Percentiles rank a stretch among this genome's conserved stretches.
phyloP scores from a whole-genome alignment of 2,329 filamentous ascomycete genomes.

The Xylaria sp. region DNA sequence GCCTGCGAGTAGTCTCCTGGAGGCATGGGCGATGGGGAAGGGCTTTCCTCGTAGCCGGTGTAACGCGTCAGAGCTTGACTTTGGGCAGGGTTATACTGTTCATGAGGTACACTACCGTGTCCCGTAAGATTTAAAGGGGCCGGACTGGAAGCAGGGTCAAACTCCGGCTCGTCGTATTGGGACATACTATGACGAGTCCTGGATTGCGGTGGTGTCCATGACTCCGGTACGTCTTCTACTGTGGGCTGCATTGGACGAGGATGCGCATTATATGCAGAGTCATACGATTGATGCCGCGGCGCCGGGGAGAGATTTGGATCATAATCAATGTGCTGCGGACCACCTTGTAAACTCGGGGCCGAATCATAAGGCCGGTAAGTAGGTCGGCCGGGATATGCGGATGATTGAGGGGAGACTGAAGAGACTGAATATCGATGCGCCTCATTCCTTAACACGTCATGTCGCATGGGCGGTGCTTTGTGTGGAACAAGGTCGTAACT shows the following conservation, averaged over 20 bases:
- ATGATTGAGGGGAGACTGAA: conserved; percentile 51
- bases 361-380: conserved; percentile 64
- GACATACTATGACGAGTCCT: conserved; percentile 43
- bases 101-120: conserved; percentile 49
- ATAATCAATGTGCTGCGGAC: conserved; percentile 45
- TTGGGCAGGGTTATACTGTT: conserved; percentile 47
- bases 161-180: conserved; percentile 54
- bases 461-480: conserved; percentile 63
- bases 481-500: conserved; percentile 55
- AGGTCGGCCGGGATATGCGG: conserved; percentile 63
- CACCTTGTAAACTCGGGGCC: conserved; percentile 53
- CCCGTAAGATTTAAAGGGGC: conserved; percentile 58
- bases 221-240: conserved; percentile 72
- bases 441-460: conserved; percentile 67
- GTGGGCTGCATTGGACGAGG: conserved; percentile 68
- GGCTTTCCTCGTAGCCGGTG: conserved; percentile 46
- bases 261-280: conserved; percentile 58
- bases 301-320: conserved; percentile 53
- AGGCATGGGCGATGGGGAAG: conserved; percentile 49
- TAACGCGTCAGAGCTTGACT: conserved; percentile 45
- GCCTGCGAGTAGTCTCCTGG: conserved; percentile 52
- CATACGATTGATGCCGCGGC: conserved; percentile 62
- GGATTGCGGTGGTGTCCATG: conserved; percentile 51
- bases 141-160: conserved; percentile 54
- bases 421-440: conserved; percentile 63